Evolutionary conservation across 768 basidiomycete species (phyloP).

Genomic region (Glaciozyma antarctica): DNA sequence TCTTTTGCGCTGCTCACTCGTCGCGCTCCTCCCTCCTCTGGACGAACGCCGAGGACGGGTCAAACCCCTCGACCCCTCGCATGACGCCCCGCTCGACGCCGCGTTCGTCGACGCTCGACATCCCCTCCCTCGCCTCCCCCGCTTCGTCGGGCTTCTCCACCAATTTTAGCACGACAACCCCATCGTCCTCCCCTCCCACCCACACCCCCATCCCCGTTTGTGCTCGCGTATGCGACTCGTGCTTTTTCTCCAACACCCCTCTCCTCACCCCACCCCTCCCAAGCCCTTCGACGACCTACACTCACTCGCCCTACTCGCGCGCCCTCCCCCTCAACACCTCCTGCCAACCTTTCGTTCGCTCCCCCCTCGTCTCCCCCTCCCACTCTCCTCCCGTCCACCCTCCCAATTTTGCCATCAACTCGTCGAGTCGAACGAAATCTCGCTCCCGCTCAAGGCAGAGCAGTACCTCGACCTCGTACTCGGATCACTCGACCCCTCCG

Average conservation of each 20-base stretch:
- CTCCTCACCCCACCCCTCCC: neutral
- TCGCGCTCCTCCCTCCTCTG: conserved; percentile 26
- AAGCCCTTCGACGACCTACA: conserved; percentile 11
- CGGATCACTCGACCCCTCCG: conserved; percentile 13
- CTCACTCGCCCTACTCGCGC: conserved; percentile 9
- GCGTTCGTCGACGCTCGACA: conserved; percentile 25
- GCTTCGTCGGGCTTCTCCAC: conserved; percentile 8
- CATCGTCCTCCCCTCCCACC: conserved; percentile 12
- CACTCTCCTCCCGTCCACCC: conserved; percentile 11
- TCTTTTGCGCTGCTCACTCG: conserved; percentile 27
- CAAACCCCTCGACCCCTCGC: neutral
- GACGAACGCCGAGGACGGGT: conserved; percentile 5
- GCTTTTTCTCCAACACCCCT: conserved; percentile 20
- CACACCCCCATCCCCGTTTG: conserved; percentile 2
- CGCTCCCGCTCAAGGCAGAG: conserved; percentile 15
- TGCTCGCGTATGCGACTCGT: conserved; percentile 26
- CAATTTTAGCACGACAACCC: neutral
- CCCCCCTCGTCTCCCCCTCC: conserved; percentile 2
- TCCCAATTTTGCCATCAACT: neutral
- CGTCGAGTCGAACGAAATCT: neutral
- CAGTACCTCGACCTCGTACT: conserved; percentile 8
- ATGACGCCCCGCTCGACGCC: conserved; percentile 25
- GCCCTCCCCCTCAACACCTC: conserved; percentile 12
- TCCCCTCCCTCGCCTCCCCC: conserved; percentile 19
- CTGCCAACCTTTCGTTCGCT: conserved; percentile 2